Base-by-base conservation (phyloP, 1,284 basidiomycete species). In the Vanrija humicola region DNA sequence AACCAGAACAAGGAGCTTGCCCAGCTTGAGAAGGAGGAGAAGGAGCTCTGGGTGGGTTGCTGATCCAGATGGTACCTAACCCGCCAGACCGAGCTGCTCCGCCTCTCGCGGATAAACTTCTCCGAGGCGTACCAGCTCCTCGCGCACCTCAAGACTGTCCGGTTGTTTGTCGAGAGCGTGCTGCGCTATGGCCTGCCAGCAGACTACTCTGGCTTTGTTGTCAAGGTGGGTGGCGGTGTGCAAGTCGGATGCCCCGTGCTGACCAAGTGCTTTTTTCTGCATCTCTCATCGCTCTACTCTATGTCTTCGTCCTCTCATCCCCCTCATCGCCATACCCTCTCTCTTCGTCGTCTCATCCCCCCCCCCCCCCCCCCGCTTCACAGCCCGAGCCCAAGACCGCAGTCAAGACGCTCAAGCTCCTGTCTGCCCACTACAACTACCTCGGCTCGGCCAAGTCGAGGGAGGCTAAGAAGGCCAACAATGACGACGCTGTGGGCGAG, bases 81-180 rank as follows among this genome's bases (percentile, higher is more conserved):
- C 46, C 43, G 15, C 3, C 66, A 96, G 93, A 91, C 93, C 19
- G 96, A 98, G 69, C 82, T 99, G 3, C 80, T 99, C n/a, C 85
- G 90, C 61, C 77, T 98, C 43, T 86, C 93, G 28, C 82, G 96
- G 59, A 96, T 90, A 57, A 97, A 96, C 79, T 99, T 98, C 74
- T 94, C 91, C 6, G 96, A 99, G 77, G 86, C 94, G 3, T 94
- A 94, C 79, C 92, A 98, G 76, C 83, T 95, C 34, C 82, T 98
- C 18, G 88, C 94, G 1, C 96, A 98, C 71, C 80, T 98, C 61
- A 98, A 98, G 78, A 83, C 97, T 52, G 76, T 97, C 21, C 85
- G 92, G 25, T 81, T 95, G 10, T 98, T 93, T 67, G 87, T 96
- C 15, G 96, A 99, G 79, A 95, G 90, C 61, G 94, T 98, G 14